Base-by-base conservation (phyloP, 1,284 basidiomycete species). In the Leccinum pachyderme region DNA sequence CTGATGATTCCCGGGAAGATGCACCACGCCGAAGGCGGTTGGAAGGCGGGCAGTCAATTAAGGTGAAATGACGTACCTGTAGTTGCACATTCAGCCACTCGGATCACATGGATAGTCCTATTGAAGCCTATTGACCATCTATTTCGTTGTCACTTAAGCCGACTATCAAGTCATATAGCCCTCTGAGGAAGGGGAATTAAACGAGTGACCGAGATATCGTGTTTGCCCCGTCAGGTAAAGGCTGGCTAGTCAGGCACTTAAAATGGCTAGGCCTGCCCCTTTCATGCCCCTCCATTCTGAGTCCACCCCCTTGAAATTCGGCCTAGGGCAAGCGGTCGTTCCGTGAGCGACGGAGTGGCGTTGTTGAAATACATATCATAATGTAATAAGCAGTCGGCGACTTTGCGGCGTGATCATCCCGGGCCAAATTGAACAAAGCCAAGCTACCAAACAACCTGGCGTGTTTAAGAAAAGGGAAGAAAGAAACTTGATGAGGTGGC, bases 21-120 rank as follows among this genome's bases (percentile, higher is more conserved):
- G 82, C 83, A 46, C 76, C 78, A 54, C 76, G 86, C 65, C 74
- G 85, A 63, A 75, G 87, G 63, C 77, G 83, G 58, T 71, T 89
- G 51, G 84, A 86, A 67, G 80, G 79, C 55, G 84, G 86, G 35
- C 77, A 69, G 58, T 75, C 77, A 48, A 77, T 80, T 56, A 88
- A 87, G 70, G 75, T 87, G 61, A 79, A 79, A 66, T 84, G 72
- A 68, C 52, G 52, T 55, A 49, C 39, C 44, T 47, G 57, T 13
- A 33, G 25, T 47, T 50, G 54, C 58, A 49, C 37, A 54, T 53
- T 54, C 56, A 57, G 58, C 54, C 58, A 69, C 58, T 58, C 66
- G 64, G 68, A 68, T 66, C 67, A 68, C 55, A 61, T 52, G 63
- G 53, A 57, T 57, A 56, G 59, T 54, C 28, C 49, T 47, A 56